Base-by-base conservation (phyloP, 805 yeast species). In the Yarrowia porcina region DNA sequence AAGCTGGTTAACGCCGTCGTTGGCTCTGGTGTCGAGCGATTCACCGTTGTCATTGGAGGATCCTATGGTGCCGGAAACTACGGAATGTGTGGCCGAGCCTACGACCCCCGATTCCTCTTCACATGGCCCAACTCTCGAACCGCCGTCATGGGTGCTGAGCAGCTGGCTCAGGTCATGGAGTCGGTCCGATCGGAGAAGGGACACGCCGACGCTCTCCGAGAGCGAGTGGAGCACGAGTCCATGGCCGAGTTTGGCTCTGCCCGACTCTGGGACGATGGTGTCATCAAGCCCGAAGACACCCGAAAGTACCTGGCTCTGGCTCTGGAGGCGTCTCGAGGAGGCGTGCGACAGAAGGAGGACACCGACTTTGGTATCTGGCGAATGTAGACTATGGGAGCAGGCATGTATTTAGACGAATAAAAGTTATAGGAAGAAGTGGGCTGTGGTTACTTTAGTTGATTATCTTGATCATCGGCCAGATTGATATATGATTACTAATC, bases 1-100 rank as follows among this genome's bases (percentile, higher is more conserved):
- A 71, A 71, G 60, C 67, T 71, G 5, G 74, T 71, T 44, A 71
- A 66, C 39, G 73, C 74, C 2, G 74, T 71, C 4, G 74, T 69
- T 32, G 73, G 73, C n/a, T 66, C 73, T 25, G 70, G 69, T 5
- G 74, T 71, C n/a, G 73, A 71, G 63, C 67, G 70, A 56, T 71
- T 66, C 64, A 71, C 74, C 2, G 73, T 71, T 8, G 64, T 71
- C 20, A 71, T 71, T 50, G 74, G 74, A 9, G 73, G 73, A 32
- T 69, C 72, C 2, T 71, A 71, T 52, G 74, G 74, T 12, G 74
- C 74, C 12, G 74, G 74, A 9, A 71, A 71, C 66, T 71, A 71
- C 65, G 74, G 74, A 10, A 71, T 71, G 74, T 71, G 74, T 44
- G 74, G 74, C 12, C 62, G 74, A 21, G 74, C 74, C 18, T 71